Base-by-base conservation (phyloP, 2,329 filamentous ascomycete genomes). In the Lomentospora prolificans region DNA sequence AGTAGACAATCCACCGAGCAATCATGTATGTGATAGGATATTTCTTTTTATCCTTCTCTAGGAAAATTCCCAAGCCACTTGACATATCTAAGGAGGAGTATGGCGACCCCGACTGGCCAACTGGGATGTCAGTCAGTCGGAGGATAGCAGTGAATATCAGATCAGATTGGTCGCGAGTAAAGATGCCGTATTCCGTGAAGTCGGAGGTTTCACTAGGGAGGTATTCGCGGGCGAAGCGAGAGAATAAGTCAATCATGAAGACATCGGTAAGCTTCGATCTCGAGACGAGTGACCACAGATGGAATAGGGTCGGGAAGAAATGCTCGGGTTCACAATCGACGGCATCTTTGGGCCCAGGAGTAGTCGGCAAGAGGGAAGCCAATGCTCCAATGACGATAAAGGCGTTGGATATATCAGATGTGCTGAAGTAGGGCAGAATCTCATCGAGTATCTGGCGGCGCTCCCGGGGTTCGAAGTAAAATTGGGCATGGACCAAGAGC, bases 1-100 rank as follows among this genome's bases (percentile, higher is more conserved):
- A 96, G 82, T 92, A 92, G 54, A 95, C 84, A 57, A 97, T 88
- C 86, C 90, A 94, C 58, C 94, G 79, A 22, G 94, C 90, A 61
- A 97, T 90, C 69, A 95, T 89, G 68, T 97, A 95, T 0, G 90
- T 85, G 33, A 90, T 81, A 0, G 94, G 95, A 66, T 96, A 90
- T 70, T 96, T 96, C 64, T 95, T 89, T 65, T 86, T 86, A 66
- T 99, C 95, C 66, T 94, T 86, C 65, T 97, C 92, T 31, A 99
- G 77, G 69, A 94, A 89, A 25, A 92, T 76, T 10, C 87, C 94
- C 56, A 95, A 75, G 1, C 94, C 94, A 5, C 89, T 84, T 9
- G 87, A 83, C 39, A 90, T 81, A 68, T 99, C 94, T 3, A 97
- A 81, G 4, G 85, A 77, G 0, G 88, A 89, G 66, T 99, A 99